Conservation (phyloP, 306 rosid genomes). For the Vigna unguiculata region DNA sequence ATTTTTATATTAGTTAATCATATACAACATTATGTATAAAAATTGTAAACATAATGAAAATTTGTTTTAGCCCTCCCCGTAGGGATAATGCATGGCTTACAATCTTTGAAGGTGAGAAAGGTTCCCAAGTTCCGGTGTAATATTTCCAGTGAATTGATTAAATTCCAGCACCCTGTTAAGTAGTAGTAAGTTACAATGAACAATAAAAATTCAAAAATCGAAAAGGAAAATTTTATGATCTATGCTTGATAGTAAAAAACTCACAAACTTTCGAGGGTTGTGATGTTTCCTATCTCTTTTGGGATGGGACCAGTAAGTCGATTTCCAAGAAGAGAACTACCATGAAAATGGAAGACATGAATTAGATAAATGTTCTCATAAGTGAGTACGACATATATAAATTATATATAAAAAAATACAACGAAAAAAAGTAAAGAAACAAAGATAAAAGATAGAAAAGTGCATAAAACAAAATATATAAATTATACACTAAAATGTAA, state of each 20-base stretch:
- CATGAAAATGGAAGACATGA: background rate
- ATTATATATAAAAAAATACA: background rate
- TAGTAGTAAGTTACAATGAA: background rate
- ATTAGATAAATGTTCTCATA: background rate
- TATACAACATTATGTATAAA: no score
- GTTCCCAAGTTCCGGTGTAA: slow-evolving; percentile 59
- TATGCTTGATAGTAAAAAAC: slow-evolving; percentile 12
- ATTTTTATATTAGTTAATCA: no score
- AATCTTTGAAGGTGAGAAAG: slow-evolving; percentile 48
- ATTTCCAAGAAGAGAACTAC: slow-evolving; percentile 62
- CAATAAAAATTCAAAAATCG: background rate
- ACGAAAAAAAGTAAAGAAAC: background rate
- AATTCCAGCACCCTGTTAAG: slow-evolving; percentile 50
- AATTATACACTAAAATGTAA: background rate
- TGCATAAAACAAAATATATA: no score
- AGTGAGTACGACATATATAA: background rate
- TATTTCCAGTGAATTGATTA: slow-evolving; percentile 55
- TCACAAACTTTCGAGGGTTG: slow-evolving; percentile 52
- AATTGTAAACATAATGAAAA: no score
- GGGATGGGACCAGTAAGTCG: slow-evolving; percentile 64
- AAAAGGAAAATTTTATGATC: background rate
- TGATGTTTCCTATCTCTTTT: slow-evolving; percentile 47
- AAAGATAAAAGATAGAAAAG: no score
- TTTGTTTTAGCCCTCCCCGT: no score
- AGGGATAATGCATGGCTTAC: slow-evolving; percentile 40